Evolutionary conservation across 2,329 filamentous ascomycete species (phyloP), one percentile per base, ranked within the genome.

Genomic region (Ambrosiella cleistominuta): DNA sequence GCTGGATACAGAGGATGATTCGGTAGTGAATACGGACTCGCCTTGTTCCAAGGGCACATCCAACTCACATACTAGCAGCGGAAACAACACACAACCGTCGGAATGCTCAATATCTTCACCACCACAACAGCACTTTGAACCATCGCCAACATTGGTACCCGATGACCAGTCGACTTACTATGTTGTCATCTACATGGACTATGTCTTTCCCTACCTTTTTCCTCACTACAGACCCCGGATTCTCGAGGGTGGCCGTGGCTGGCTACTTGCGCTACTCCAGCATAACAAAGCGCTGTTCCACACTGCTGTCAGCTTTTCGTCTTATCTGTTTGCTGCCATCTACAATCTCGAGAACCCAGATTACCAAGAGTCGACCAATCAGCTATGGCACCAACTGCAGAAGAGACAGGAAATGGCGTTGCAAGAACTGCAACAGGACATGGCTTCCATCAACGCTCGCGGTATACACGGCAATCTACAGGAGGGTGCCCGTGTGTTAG

Each of bases 151-250:
- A 11, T 38, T 50, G 1, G 44, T 55, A 19, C 47, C 40, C n/a
- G 56, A 60, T 44, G 59, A 60, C 38, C 59, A 60, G 19, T 54
- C 59, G 56, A 63, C 71, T 0, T 69, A 71, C 64, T 72, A 75
- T 49, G 67, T 77, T 59, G 79, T 80, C 74, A 72, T 79, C 59
- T 83, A 82, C 64, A 70, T 83, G 51, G 80, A 84, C 65, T 75
- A 79, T 62, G 71, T 82, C 17, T 75, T 83, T 61, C 80, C 81
- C 1, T 78, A 81, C 62, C 68, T 83, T 1, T 83, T 80, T 64
- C 81, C 81, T 1, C 79, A 82, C 65, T 83, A 83, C 66, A 73
- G 73, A 2, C 80, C 81, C 0, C 70, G 71, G 1, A 64, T 80
- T 5, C 69, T 78, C 2, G 70, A 77, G 58, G 75, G 78, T n/a